Evolutionary conservation across 164 flowering plant genomes (phyloP).

Genomic region (Stephania yunnanensis): DNA sequence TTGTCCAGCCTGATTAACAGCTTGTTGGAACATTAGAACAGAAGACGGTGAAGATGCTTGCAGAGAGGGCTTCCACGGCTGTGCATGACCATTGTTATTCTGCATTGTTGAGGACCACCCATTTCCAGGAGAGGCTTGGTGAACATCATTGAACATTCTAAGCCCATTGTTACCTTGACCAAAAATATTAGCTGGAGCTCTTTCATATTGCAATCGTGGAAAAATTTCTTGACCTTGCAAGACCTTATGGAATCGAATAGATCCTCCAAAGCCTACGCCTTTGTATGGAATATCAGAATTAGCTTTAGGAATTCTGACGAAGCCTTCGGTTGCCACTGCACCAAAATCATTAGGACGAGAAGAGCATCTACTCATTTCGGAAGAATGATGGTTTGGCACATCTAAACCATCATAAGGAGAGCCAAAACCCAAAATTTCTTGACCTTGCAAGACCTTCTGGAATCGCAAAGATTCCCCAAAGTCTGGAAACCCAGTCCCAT

Average conservation of each 20-base stretch:
- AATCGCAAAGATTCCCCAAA: conserved; percentile 73
- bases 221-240: conserved; percentile 99
- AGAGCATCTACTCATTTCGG: conserved; percentile 35
- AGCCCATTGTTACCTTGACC: conserved; percentile 27
- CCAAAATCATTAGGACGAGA: conserved; percentile 29
- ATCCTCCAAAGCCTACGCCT: conserved; percentile 52
- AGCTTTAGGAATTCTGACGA: conserved; percentile 17
- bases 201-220: conserved; percentile 32
- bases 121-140: conserved; percentile 32
- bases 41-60: conserved; percentile 74
- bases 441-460: conserved; percentile 99
- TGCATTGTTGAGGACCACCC: conserved; percentile 35
- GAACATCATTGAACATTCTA: conserved; percentile 33
- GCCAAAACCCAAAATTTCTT: conserved; percentile 69
- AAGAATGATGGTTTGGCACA: conserved; percentile 30
- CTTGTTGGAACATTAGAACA: conserved; percentile 61
- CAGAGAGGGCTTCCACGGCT: conserved; percentile 19
- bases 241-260: conserved; percentile 77
- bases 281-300: conserved; percentile 31
- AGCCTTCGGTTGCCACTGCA: conserved; percentile 28
- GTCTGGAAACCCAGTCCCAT: conserved; percentile 58
- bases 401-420: conserved; percentile 34
- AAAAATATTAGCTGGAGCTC: conserved; percentile 19
- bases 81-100: conserved; percentile 23
- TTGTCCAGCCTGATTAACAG: conserved; percentile 25